A percentile compares a stretch with the other conserved stretches of the same genome.
phyloP scores from a whole-genome alignment of 129 eudicot genomes.

The Pittosporum tobira region DNA sequence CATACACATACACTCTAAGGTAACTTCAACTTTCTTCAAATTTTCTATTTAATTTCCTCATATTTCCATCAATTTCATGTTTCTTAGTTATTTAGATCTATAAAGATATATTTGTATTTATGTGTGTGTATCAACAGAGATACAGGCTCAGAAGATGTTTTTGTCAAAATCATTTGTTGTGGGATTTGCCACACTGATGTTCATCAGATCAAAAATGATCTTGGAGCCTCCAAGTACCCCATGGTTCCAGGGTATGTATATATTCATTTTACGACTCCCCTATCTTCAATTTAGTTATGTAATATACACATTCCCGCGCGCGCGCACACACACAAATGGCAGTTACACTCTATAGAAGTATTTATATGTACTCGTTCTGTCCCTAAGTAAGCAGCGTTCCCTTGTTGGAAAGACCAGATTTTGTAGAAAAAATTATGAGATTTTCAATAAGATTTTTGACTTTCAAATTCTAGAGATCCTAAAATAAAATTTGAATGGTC shows the following conservation, averaged over 20 bases:
- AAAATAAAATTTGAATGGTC: too few relatives aligned
- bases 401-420: background rate
- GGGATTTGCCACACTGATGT: constrained; percentile 90
- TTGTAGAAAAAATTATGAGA: too few relatives aligned
- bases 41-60: background rate
- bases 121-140: constrained; percentile 32
- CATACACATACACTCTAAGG: constrained; percentile 81
- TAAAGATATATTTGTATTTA: background rate
- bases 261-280: background rate
- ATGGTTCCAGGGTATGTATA: constrained; percentile 91
- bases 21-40: background rate
- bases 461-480: background rate
- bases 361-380: background rate
- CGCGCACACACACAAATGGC: background rate
- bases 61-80: background rate
- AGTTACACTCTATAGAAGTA: background rate
- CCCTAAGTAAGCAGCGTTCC: background rate
- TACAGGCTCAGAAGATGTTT: constrained; percentile 77
- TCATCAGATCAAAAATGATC: constrained; percentile 83
- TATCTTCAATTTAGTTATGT: background rate
- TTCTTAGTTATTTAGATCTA: background rate
- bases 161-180: constrained; percentile 63
- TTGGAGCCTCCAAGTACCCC: constrained; percentile 88
- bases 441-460: too few relatives aligned
- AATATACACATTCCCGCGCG: too few relatives aligned